Evolutionary conservation across 768 basidiomycete genomes (phyloP).

Genomic region (Basidioascus undulatus): DNA sequence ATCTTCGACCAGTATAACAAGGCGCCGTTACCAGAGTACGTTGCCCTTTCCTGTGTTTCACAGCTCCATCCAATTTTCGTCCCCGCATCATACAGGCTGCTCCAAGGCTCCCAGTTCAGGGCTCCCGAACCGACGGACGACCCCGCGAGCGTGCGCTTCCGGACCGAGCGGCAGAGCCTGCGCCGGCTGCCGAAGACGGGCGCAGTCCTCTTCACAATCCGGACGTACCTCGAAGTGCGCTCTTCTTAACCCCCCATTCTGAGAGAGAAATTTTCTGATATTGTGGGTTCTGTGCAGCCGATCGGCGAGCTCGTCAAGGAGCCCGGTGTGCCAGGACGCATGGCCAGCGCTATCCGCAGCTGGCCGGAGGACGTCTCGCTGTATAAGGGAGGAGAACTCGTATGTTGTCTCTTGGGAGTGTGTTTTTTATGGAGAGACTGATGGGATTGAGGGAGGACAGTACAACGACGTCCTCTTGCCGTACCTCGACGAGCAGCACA

Average conservation of each 20-base stretch:
- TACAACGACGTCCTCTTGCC: constrained; percentile 19
- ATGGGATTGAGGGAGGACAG: constrained; percentile 13
- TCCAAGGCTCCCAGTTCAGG: neutral
- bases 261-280: too few relatives aligned
- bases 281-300: too few relatives aligned
- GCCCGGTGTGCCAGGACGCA: constrained; percentile 32
- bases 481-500: constrained; percentile 21
- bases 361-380: constrained; percentile 39
- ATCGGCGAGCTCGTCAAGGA: constrained; percentile 29
- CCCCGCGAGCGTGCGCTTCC: constrained; percentile 22
- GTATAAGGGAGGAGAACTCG: constrained; percentile 18
- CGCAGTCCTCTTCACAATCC: constrained; percentile 42
- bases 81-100: too few relatives aligned
- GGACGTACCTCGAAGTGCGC: constrained; percentile 40
- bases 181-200: constrained; percentile 38
- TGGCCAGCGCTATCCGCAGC: constrained; percentile 37
- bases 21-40: neutral
- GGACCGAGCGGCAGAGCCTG: constrained; percentile 42
- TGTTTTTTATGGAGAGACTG: constrained; percentile 18
- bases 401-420: constrained; percentile 14
- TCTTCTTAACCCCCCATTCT: too few relatives aligned
- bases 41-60: too few relatives aligned
- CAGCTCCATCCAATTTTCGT: too few relatives aligned
- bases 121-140: neutral
- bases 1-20: constrained; percentile 16